Evolutionary conservation across 768 basidiomycete species (phyloP).

Genomic region (Mycena filopes): DNA sequence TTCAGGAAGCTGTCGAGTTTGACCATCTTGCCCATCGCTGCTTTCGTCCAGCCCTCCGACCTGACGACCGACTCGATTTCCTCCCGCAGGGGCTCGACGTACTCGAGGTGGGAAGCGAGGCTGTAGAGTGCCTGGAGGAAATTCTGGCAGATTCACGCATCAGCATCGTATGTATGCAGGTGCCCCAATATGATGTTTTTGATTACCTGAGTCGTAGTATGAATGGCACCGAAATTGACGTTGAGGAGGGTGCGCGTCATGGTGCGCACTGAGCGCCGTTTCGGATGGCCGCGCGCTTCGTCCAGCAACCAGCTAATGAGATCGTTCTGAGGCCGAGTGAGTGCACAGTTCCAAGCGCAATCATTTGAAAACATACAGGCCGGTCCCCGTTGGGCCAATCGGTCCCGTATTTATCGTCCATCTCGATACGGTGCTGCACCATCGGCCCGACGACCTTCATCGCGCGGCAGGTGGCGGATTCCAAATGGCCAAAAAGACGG

Average conservation of each 20-base stretch:
- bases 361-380: conserved; percentile 6
- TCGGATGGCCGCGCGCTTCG: conserved; percentile 25
- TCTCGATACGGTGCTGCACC: conserved; percentile 21
- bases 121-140: conserved; percentile 36
- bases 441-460: conserved; percentile 22
- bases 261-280: conserved; percentile 16
- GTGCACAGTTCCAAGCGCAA: conserved; percentile 3
- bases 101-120: conserved; percentile 42
- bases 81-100: conserved; percentile 40
- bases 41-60: conserved; percentile 44
- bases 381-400: conserved; percentile 24
- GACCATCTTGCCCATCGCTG: conserved; percentile 38
- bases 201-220: conserved; percentile 29
- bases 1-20: conserved; percentile 50
- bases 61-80: conserved; percentile 41
- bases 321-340: conserved; percentile 42
- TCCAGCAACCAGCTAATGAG: conserved; percentile 48
- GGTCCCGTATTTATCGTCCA: conserved; percentile 28
- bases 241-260: conserved; percentile 26
- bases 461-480: neutral
- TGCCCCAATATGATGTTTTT: neutral
- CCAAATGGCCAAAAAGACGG: conserved; percentile 17
- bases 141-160: conserved; percentile 1
- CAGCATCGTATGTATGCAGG: too few relatives aligned
- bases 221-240: conserved; percentile 40